Evolutionary conservation across 2,329 filamentous ascomycete genomes (phyloP).

Genomic region (Monosporascus cannonballus): DNA sequence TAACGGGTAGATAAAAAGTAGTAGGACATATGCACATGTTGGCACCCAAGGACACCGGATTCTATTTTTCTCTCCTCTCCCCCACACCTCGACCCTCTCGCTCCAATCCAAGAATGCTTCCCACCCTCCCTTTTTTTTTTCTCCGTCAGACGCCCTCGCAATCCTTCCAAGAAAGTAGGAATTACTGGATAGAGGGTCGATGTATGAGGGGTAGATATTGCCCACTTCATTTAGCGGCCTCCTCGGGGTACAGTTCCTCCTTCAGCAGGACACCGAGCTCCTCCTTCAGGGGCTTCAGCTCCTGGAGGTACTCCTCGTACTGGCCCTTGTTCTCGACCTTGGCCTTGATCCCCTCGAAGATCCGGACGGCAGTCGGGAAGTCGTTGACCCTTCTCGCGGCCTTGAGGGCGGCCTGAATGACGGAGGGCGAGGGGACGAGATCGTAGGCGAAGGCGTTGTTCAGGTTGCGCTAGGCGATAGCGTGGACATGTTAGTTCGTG

Average conservation of each 20-base stretch:
- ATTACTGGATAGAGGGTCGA: not conserved
- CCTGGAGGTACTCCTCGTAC: constrained; percentile 92
- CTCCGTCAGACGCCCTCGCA: not conserved
- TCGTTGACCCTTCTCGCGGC: constrained; percentile 96
- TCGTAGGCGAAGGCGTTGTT: constrained; percentile 99
- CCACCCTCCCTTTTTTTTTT: not conserved
- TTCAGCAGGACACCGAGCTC: constrained; percentile 88
- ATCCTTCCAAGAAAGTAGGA: not conserved
- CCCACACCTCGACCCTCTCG: constrained; percentile 3
- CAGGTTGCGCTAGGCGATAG: constrained; percentile 41
- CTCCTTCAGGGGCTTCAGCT: constrained; percentile 87
- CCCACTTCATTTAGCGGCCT: constrained; percentile 36
- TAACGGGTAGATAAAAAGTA: constrained; percentile 9
- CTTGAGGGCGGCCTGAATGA: constrained; percentile 85
- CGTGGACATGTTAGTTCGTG: constrained; percentile 8
- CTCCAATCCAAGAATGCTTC: not conserved
- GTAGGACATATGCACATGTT: constrained; percentile 14
- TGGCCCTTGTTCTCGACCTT: constrained; percentile 99
- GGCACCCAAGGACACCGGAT: constrained; percentile 7
- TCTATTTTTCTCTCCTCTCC: constrained; percentile 3
- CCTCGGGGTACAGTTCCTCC: constrained; percentile 83
- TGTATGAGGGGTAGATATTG: not conserved
- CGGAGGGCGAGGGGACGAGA: constrained; percentile 89
- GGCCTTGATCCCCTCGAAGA: constrained; percentile 98
- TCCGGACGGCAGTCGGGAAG: constrained; percentile 93